A percentile compares a stretch with the other conserved stretches of the same genome.
phyloP scores from a whole-genome alignment of 768 basidiomycete species.

The Leucogyrophana mollusca region DNA sequence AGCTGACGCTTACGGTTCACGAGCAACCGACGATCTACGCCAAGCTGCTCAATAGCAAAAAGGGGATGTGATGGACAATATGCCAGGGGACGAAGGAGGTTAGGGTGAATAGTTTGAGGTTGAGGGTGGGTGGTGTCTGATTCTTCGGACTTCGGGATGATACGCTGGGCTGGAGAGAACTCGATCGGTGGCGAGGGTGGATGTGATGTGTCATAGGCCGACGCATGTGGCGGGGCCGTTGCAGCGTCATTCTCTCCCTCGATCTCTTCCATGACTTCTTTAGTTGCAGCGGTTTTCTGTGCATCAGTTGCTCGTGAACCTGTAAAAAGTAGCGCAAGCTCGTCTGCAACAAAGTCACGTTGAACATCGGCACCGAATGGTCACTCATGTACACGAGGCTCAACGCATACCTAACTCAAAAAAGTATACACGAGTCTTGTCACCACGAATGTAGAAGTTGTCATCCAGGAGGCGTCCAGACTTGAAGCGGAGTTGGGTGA shows the following conservation, averaged over 20 bases:
- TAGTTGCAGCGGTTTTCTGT: slow-evolving; percentile 27
- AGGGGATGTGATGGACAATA: slow-evolving; percentile 50
- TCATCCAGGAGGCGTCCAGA: slow-evolving; percentile 83
- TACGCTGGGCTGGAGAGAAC: background rate
- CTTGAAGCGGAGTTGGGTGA: slow-evolving; percentile 94
- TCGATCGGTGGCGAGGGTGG: background rate
- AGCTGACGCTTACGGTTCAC: slow-evolving; percentile 92
- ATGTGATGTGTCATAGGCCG: slow-evolving; percentile 3
- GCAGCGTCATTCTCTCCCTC: slow-evolving; percentile 16
- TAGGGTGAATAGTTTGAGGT: slow-evolving; percentile 30
- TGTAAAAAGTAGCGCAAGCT: slow-evolving; percentile 78
- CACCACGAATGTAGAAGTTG: slow-evolving; percentile 94
- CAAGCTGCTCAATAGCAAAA: slow-evolving; percentile 82
- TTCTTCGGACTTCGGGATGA: background rate
- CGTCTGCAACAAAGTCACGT: slow-evolving; percentile 47
- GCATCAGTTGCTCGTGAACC: slow-evolving; percentile 45
- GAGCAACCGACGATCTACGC: slow-evolving; percentile 84
- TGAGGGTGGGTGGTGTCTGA: too few relatives aligned
- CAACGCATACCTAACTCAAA: slow-evolving; percentile 72
- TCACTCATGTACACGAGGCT: too few relatives aligned
- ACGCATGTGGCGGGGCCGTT: slow-evolving; percentile 8
- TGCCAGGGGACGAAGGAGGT: slow-evolving; percentile 28
- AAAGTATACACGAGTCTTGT: slow-evolving; percentile 97
- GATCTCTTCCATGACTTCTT: slow-evolving; percentile 35
- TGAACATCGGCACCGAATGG: background rate